These are phyloP conservation scores for Globisporangium paddicum DNA, from an alignment of 352 stramenopile species.

Conservation along the genomic window DNA sequence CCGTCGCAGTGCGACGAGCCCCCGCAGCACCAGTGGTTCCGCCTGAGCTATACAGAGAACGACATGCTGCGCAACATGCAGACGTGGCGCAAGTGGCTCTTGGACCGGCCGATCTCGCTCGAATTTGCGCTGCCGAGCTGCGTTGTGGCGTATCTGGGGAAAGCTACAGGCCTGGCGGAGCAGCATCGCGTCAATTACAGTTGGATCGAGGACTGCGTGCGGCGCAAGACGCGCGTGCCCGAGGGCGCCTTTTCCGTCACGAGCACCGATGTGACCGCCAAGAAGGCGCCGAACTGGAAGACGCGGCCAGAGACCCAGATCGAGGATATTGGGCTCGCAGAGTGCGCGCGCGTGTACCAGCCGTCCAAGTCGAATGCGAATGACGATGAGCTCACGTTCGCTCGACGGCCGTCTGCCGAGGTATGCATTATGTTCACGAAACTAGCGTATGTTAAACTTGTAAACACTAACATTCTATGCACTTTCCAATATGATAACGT, in stretches of 20 bases:
- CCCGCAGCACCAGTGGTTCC: slow-evolving; percentile 36
- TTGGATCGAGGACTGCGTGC: slow-evolving; percentile 82
- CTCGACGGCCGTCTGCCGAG: slow-evolving; percentile 42
- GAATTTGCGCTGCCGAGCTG: slow-evolving; percentile 56
- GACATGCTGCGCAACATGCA: slow-evolving; percentile 36
- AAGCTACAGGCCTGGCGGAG: slow-evolving; percentile 36
- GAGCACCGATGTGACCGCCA: neutral
- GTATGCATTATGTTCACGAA: slow-evolving; percentile 15
- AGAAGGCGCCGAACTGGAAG: slow-evolving; percentile 39
- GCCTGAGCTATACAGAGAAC: slow-evolving; percentile 37
- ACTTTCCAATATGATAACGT: neutral
- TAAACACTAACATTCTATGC: neutral
- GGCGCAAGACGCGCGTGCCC: slow-evolving; percentile 38
- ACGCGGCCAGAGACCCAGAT: slow-evolving; percentile 38
- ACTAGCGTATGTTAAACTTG: neutral
- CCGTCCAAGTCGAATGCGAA: slow-evolving; percentile 24
- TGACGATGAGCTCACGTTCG: slow-evolving; percentile 38
- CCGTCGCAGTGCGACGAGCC: slow-evolving; percentile 19
- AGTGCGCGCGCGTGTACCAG: slow-evolving; percentile 45
- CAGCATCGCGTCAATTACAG: slow-evolving; percentile 68
- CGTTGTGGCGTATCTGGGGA: slow-evolving; percentile 49
- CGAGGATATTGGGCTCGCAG: slow-evolving; percentile 39
- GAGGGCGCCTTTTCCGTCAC: slow-evolving; percentile 44
- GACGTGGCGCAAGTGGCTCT: slow-evolving; percentile 40
- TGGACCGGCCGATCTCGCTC: slow-evolving; percentile 20